Base-by-base conservation (phyloP, 768 basidiomycete genomes). In the Naganishia antarctica region DNA sequence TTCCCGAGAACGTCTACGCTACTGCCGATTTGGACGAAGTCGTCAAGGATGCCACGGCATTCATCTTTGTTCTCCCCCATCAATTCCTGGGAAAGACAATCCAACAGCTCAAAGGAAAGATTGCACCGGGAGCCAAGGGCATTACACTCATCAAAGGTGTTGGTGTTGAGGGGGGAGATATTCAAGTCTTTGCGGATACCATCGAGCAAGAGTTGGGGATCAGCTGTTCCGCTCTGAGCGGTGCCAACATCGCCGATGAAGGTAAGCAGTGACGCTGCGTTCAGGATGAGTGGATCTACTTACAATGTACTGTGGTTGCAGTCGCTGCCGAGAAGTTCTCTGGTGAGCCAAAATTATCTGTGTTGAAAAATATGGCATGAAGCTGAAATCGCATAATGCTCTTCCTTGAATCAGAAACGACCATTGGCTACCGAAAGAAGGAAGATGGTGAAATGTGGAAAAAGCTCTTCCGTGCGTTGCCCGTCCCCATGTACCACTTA, bases 161-260 rank as follows among this genome's bases (percentile, higher is more conserved):
- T 47, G 78, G 80, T 40, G 80, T 82, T 40, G 67, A 78, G 9
- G 76, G 72, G 9, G 61, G 66, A 48, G 68, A 79, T 43, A 81
- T 82, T 68, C 70, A 76, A 62, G 78, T 81, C 70, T 81, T 80
- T 68, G 76, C 80, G 23, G 80, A 81, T 59, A 73, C 80, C 21
- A 81, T 82, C 68, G 71, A 77, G 44, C 68, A 76, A 26, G 68
- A 74, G 26, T 74, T 82, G 26, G 78, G 76, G 18, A 73, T 80
- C 50, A 73, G 74, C 13, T 80, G 78, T 63, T 78, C 79, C 6
- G 78, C 80, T 1, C 69, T 82, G n/a, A 79, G 78, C 31, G 81
- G 81, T 4, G 81, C 81, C 45, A 82, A 82, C 70, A 81, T 82
- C 63, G 81, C 81, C 41, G 70, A 77, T 51, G 81, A 82, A 70